These are phyloP conservation scores for Botryotinia globosa DNA, from an alignment of 2,329 filamentous ascomycete species.

Conservation along the genomic window DNA sequence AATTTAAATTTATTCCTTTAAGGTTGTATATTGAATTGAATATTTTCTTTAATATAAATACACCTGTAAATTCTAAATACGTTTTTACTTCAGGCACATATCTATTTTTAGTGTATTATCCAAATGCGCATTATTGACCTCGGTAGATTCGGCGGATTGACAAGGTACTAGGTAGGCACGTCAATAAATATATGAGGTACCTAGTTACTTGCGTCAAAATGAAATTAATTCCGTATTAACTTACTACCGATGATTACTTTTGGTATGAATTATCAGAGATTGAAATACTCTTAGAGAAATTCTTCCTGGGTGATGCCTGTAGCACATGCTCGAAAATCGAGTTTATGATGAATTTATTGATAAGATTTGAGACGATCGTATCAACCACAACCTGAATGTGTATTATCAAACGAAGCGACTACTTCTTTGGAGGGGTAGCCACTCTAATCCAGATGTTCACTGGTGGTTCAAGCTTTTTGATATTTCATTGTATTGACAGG, in stretches of 20 bases:
- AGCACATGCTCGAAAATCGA: background rate
- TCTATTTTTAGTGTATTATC: too few relatives aligned
- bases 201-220: background rate
- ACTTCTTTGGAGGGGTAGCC: background rate
- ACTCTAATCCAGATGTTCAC: too few relatives aligned
- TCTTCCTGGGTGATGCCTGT: background rate
- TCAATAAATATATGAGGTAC: background rate
- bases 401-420: background rate
- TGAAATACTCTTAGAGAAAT: background rate
- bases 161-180: background rate
- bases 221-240: background rate
- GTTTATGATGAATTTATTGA: background rate
- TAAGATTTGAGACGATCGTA: background rate
- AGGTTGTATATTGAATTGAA: too few relatives aligned
- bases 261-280: background rate
- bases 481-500: accelerated
- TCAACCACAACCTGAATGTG: background rate
- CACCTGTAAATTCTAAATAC: too few relatives aligned
- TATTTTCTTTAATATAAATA: too few relatives aligned
- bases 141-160: too few relatives aligned
- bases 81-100: too few relatives aligned
- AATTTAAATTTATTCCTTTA: too few relatives aligned
- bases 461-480: background rate
- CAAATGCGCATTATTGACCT: too few relatives aligned
- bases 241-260: background rate